phyloP scores from a whole-genome alignment of 352 stramenopile genomes.

The Phytopythium oedochilum region DNA sequence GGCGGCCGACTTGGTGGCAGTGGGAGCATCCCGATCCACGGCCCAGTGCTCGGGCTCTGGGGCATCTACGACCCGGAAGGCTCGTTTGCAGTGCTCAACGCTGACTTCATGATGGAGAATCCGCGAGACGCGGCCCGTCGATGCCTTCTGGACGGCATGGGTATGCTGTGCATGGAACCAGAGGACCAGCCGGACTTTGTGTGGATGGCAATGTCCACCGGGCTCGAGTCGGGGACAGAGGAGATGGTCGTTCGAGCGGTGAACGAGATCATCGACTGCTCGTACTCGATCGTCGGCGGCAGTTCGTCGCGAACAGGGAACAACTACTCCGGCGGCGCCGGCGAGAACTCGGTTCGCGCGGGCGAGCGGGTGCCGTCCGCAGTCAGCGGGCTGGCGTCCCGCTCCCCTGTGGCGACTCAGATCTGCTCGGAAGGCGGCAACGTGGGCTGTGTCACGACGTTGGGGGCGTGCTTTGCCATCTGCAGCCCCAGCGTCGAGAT shows the following conservation, averaged over 20 bases:
- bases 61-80: constrained; percentile 81
- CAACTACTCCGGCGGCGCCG: constrained; percentile 5
- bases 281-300: constrained; percentile 59
- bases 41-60: constrained; percentile 61
- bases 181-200: constrained; percentile 78
- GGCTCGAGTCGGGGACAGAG: constrained; percentile 46
- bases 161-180: constrained; percentile 64
- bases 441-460: constrained; percentile 56
- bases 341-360: constrained; percentile 1
- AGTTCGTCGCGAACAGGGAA: constrained; percentile 33
- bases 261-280: constrained; percentile 75
- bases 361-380: constrained; percentile 1
- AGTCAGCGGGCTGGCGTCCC: constrained; percentile 5
- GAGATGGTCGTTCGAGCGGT: constrained; percentile 58
- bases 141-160: constrained; percentile 63
- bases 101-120: constrained; percentile 47
- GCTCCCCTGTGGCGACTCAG: constrained; percentile 38
- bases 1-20: background rate
- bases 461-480: constrained; percentile 70
- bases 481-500: constrained; percentile 80
- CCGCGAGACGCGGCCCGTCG: constrained; percentile 58
- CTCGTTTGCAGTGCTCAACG: constrained; percentile 75
- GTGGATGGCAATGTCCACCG: constrained; percentile 49
- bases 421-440: constrained; percentile 71
- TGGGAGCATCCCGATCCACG: constrained; percentile 13